A percentile compares a stretch with the other conserved stretches of the same genome.
phyloP scores from a whole-genome alignment of 164 flowering plant genomes.

The Chimonanthus salicifolius region DNA sequence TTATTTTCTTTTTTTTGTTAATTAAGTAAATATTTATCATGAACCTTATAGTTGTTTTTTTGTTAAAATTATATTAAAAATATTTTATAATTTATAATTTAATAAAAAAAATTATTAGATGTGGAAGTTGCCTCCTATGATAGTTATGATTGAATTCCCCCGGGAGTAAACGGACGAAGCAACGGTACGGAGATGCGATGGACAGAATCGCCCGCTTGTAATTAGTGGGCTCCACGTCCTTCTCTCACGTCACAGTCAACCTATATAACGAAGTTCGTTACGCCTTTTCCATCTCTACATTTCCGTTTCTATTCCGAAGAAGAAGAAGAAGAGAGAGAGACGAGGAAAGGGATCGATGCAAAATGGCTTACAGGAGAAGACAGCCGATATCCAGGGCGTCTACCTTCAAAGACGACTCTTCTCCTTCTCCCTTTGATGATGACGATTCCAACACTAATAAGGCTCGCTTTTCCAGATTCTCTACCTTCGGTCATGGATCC shows the following conservation, averaged over 20 bases:
- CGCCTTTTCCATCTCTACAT: not conserved
- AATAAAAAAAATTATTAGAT: too few relatives aligned
- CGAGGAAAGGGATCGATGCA: not conserved
- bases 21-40: too few relatives aligned
- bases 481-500: not conserved
- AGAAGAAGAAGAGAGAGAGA: not conserved
- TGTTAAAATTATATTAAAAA: too few relatives aligned
- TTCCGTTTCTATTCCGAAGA: not conserved
- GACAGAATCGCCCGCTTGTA: not conserved
- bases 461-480: not conserved
- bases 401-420: conserved; percentile 18
- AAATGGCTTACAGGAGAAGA: conserved; percentile 54
- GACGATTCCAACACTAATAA: not conserved
- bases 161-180: too few relatives aligned
- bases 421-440: conserved; percentile 9
- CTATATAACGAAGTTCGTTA: not conserved
- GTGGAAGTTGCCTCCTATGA: too few relatives aligned
- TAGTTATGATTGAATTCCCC: too few relatives aligned
- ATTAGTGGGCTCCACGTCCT: not conserved
- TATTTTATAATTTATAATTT: too few relatives aligned
- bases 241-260: not conserved
- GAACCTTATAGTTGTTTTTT: too few relatives aligned
- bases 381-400: conserved; percentile 30
- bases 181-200: not conserved
- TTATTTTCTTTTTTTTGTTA: too few relatives aligned